Percentiles rank a stretch among this genome's conserved stretches.
Evolutionary conservation across 805 yeast genomes (phyloP).

Genomic region (Lipomyces chichibuensis): DNA sequence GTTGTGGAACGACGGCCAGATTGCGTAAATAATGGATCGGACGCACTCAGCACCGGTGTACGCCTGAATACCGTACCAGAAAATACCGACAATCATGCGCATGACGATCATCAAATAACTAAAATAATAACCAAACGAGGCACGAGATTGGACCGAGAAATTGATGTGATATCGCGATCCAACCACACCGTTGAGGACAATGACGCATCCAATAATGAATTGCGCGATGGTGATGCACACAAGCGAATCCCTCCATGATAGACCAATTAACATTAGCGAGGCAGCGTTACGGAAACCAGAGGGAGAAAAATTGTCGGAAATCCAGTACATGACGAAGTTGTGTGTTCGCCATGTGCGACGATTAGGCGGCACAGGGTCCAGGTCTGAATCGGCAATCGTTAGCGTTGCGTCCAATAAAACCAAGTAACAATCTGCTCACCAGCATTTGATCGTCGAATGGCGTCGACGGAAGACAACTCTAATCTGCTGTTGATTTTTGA

Average conservation of each 20-base stretch:
- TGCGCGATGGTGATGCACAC: conserved; percentile 27
- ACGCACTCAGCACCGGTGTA: conserved; percentile 85
- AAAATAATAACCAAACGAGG: conserved; percentile 88
- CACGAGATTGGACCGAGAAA: conserved; percentile 80
- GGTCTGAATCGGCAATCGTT: conserved; percentile 11
- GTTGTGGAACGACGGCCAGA: conserved; percentile 56
- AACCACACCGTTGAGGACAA: conserved; percentile 70
- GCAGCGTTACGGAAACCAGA: conserved; percentile 35
- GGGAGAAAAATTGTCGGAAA: conserved; percentile 30
- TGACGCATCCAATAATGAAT: conserved; percentile 64
- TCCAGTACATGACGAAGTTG: conserved; percentile 27
- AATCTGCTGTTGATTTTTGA: background rate
- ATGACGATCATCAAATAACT: conserved; percentile 76
- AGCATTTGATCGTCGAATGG: background rate
- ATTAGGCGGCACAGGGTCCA: conserved; percentile 32
- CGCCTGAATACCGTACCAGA: conserved; percentile 88
- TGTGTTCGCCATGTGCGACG: conserved; percentile 50
- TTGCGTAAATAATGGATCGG: conserved; percentile 70
- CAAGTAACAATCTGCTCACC: background rate
- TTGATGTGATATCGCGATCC: conserved; percentile 82
- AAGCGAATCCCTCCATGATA: conserved; percentile 32
- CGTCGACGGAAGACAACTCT: background rate
- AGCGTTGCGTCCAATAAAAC: too few relatives aligned
- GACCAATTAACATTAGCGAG: conserved; percentile 31
- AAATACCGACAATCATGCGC: conserved; percentile 88